Percentiles rank a stretch among this genome's conserved stretches.
Evolutionary conservation across 2,329 filamentous ascomycete genomes (phyloP).

Genomic region (Cladorrhinum sp.): DNA sequence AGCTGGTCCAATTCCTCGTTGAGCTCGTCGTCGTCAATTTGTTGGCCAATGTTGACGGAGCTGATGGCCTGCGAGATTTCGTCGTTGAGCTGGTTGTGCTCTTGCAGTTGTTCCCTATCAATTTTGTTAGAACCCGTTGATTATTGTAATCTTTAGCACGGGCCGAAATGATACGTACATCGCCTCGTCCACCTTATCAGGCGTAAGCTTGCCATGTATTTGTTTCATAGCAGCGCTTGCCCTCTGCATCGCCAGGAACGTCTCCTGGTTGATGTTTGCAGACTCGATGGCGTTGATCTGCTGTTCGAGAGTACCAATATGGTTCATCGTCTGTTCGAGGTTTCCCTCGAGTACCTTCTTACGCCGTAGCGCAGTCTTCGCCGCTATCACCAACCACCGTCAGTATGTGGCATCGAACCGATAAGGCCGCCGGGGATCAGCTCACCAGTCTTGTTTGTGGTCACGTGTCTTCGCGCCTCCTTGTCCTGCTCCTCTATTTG

Average conservation of each 20-base stretch:
- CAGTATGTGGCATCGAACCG: slow-evolving; percentile 15
- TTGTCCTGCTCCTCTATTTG: slow-evolving; percentile 92
- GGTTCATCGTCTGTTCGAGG: slow-evolving; percentile 82
- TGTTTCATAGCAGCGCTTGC: slow-evolving; percentile 87
- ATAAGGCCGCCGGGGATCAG: not conserved
- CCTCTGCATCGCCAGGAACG: slow-evolving; percentile 87
- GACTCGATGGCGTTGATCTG: slow-evolving; percentile 97
- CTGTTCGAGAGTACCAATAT: slow-evolving; percentile 89
- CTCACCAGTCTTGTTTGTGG: slow-evolving; percentile 86
- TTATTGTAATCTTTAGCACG: not conserved
- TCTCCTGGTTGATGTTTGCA: slow-evolving; percentile 98
- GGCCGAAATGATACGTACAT: slow-evolving; percentile 63
- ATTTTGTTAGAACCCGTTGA: slow-evolving; percentile 31
- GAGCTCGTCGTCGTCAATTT: slow-evolving; percentile 80
- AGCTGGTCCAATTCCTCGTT: slow-evolving; percentile 80
- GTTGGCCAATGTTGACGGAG: slow-evolving; percentile 62
- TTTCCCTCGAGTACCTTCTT: slow-evolving; percentile 95
- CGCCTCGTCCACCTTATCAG: slow-evolving; percentile 90
- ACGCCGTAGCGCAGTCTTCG: slow-evolving; percentile 82
- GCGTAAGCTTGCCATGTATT: slow-evolving; percentile 86
- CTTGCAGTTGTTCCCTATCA: slow-evolving; percentile 78
- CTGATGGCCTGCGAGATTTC: slow-evolving; percentile 89
- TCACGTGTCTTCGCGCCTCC: slow-evolving; percentile 84
- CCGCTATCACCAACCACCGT: slow-evolving; percentile 55
- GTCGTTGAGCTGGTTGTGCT: slow-evolving; percentile 89